Base-by-base conservation (phyloP, 1,139 yeast species). In the Pneumocystis jirovecii region DNA sequence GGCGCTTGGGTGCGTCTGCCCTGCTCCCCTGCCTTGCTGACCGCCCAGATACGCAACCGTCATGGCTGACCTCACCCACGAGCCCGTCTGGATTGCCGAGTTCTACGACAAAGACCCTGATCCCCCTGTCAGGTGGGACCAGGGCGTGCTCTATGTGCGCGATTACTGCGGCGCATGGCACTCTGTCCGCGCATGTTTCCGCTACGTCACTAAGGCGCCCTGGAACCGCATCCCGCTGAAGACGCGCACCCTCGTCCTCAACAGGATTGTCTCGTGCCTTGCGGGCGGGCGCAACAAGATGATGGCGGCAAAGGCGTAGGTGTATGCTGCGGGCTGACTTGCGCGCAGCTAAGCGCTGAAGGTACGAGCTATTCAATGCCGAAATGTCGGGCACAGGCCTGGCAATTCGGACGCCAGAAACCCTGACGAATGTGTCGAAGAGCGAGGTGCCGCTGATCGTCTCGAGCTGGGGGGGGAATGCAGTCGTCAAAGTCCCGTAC, bases 381-480 rank as follows among this genome's bases (percentile, higher is more conserved):
- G 56, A 45, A 21, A 45, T 45, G 56, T 21, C 56, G 15, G 56
- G 56, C 3, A 45, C 56, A 7, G 56, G 56, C 17, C 19, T 42
- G 29, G 25, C 21, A 39, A 39, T 42, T 39, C 61, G 42, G 12
- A 42, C 45, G 10, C 61, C 61, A 29, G 61, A 60, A 29, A 60
- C 61, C 2, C 19, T 60, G 29, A 60, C 29, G 10, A 60, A 60
- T 29, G 25, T 60, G 4, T 42, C 45, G 7, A 60, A 60, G 25
- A 42, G 31, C 7, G 61, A 60, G 29, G 25, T 60, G 10, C 61
- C 61, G 10, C 29, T 60, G 39, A 39, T 39, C 5, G 19, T 60
- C 29, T 39, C 61, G 10, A 39, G 45, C 45, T 60, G 61, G 61
- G 61, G 61, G 21, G 61, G 61, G 8, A 21, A 39, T 29, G 61